A percentile compares a stretch with the other conserved stretches of the same genome.
Conservation (phyloP, 192 early-diverging fungal genomes). For the Paraglomus occultum region DNA sequence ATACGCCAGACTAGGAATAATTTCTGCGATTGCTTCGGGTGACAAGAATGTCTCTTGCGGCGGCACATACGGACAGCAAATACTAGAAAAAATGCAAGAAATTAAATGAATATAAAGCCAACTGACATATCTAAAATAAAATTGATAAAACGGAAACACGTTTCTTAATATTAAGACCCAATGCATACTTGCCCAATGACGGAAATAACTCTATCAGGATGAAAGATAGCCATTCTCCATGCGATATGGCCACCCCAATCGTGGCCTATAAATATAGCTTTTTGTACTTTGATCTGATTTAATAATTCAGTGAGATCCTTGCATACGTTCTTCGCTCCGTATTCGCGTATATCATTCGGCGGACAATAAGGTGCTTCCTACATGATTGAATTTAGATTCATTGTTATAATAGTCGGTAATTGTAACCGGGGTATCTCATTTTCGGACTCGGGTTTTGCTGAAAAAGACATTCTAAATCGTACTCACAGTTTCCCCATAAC, state of each 20-base stretch:
- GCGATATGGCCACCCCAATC: constrained; percentile 62
- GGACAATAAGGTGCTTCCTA: constrained; percentile 41
- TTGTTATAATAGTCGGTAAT: not conserved
- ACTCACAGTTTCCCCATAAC: constrained; percentile 52
- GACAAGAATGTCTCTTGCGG: constrained; percentile 34
- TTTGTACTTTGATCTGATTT: constrained; percentile 51
- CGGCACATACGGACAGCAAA: constrained; percentile 56
- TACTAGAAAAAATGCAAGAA: constrained; percentile 27
- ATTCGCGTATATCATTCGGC: constrained; percentile 37
- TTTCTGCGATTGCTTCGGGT: constrained; percentile 45
- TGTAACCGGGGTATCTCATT: too few species aligned
- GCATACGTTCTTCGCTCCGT: constrained; percentile 48
- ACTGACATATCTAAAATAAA: not conserved
- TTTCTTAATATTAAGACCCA: not conserved
- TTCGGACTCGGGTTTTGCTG: too few species aligned
- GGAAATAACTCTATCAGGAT: constrained; percentile 57
- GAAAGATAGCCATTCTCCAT: constrained; percentile 57
- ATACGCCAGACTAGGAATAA: constrained; percentile 52
- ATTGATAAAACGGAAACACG: not conserved
- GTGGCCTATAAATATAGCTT: constrained; percentile 60
- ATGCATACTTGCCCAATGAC: constrained; percentile 39
- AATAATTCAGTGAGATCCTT: constrained; percentile 56
- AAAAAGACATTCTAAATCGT: constrained; percentile 1
- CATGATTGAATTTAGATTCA: not conserved
- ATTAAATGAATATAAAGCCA: not conserved